A percentile compares a stretch with the other conserved stretches of the same genome.
These are phyloP conservation scores for Termitomyces sp. DNA, from an alignment of 768 basidiomycete genomes.

Conservation along the genomic window DNA sequence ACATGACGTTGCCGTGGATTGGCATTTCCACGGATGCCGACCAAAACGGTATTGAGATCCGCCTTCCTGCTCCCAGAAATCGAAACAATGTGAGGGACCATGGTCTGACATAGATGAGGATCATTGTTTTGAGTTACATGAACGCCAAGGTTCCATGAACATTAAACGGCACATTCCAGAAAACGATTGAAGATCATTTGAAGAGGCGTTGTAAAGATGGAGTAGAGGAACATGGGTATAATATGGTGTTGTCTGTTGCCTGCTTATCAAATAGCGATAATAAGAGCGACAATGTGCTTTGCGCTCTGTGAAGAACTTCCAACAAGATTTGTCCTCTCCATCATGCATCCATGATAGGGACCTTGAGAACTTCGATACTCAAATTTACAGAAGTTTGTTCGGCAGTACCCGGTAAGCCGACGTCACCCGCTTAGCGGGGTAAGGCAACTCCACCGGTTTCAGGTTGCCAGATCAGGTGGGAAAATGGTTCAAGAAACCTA, in stretches of 20 bases:
- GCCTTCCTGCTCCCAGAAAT: not conserved
- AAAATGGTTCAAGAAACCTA: too few relatives aligned
- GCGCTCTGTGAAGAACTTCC: not conserved
- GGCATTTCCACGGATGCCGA: conserved; percentile 3
- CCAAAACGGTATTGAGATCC: not conserved
- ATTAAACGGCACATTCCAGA: not conserved
- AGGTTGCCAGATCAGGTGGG: too few relatives aligned
- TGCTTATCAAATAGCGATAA: not conserved
- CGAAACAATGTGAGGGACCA: not conserved
- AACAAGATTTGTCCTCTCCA: not conserved
- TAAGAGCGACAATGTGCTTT: not conserved
- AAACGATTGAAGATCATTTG: not conserved
- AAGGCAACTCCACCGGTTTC: too few relatives aligned
- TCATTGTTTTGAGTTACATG: not conserved
- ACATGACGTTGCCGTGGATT: not conserved
- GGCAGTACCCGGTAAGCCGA: too few relatives aligned
- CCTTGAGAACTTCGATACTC: too few relatives aligned
- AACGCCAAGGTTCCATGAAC: not conserved
- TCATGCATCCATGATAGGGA: not conserved
- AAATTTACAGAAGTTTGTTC: too few relatives aligned
- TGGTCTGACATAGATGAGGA: not conserved
- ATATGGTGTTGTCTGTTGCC: not conserved
- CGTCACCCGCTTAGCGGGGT: too few relatives aligned
- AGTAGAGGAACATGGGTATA: not conserved
- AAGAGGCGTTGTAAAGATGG: not conserved